Conservation (phyloP, 2,329 filamentous ascomycete species). For the Colletotrichum lindemuthianum region DNA sequence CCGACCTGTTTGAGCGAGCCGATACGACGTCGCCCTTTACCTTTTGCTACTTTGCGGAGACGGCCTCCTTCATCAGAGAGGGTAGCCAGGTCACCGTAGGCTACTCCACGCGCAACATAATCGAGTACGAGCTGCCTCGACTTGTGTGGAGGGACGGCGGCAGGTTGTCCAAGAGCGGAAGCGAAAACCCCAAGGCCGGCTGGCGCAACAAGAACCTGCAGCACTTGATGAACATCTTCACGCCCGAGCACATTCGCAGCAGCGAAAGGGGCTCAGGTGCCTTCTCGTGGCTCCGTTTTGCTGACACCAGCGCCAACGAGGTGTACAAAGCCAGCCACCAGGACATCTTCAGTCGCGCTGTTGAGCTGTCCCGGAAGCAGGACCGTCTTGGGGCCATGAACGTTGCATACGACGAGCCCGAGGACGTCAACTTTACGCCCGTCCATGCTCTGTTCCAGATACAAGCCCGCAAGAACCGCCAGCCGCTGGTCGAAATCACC, state of each 20-base stretch:
- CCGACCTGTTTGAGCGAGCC: conserved; percentile 94
- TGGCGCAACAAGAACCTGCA: conserved; percentile 81
- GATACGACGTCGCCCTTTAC: conserved; percentile 90
- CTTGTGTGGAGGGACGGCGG: conserved; percentile 86
- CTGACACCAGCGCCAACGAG: conserved; percentile 79
- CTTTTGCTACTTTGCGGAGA: conserved; percentile 90
- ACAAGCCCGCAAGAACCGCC: conserved; percentile 72
- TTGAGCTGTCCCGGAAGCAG: conserved; percentile 64
- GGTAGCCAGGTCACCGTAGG: conserved; percentile 80
- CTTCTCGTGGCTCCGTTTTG: conserved; percentile 92
- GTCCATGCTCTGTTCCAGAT: conserved; percentile 86
- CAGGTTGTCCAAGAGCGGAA: conserved; percentile 77
- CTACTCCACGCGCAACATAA: conserved; percentile 88
- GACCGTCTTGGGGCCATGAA: conserved; percentile 74
- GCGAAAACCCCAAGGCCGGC: conserved; percentile 78
- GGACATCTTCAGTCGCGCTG: conserved; percentile 78
- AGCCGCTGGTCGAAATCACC: conserved; percentile 75
- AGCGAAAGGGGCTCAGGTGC: conserved; percentile 69
- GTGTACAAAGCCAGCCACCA: conserved; percentile 75
- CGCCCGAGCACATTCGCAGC: conserved; percentile 77
- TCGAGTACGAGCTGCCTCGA: conserved; percentile 85
- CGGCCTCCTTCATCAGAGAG: conserved; percentile 92
- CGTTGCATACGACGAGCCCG: conserved; percentile 75
- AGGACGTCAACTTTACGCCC: conserved; percentile 72
- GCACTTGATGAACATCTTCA: conserved; percentile 92